Conservation (phyloP, 2,329 filamentous ascomycete genomes). For the Paraphaeosphaeria minitans region DNA sequence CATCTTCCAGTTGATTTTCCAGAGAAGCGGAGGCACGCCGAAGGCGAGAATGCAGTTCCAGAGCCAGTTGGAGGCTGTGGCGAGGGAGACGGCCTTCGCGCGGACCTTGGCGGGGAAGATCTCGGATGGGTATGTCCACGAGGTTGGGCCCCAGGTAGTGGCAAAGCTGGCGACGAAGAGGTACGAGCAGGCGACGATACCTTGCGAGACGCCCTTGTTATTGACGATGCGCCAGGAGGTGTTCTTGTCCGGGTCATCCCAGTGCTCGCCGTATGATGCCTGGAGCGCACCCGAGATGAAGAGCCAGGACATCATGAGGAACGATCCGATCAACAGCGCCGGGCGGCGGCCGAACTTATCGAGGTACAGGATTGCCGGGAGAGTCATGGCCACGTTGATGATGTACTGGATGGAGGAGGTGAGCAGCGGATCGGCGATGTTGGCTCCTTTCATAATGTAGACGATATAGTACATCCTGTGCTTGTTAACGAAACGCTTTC, state of each 20-base stretch:
- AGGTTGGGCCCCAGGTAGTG: constrained; percentile 47
- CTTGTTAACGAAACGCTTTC: neutral
- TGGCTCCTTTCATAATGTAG: constrained; percentile 64
- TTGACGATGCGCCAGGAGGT: constrained; percentile 64
- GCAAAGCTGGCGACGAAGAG: constrained; percentile 53
- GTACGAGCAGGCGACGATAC: constrained; percentile 53
- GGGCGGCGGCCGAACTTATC: constrained; percentile 65
- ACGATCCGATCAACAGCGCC: constrained; percentile 60
- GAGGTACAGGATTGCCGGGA: constrained; percentile 65
- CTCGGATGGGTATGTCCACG: constrained; percentile 47
- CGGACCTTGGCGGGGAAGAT: constrained; percentile 49
- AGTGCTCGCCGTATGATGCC: constrained; percentile 59
- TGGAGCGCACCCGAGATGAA: constrained; percentile 66
- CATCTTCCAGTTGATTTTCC: constrained; percentile 51
- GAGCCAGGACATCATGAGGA: constrained; percentile 64
- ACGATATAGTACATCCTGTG: constrained; percentile 61
- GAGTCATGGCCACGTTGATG: constrained; percentile 65
- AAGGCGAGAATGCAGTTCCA: constrained; percentile 50
- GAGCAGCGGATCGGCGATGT: constrained; percentile 62
- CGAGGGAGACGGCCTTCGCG: constrained; percentile 49
- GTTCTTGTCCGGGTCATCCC: constrained; percentile 41
- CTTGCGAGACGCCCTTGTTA: constrained; percentile 59
- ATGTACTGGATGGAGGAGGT: constrained; percentile 68
- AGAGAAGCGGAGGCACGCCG: constrained; percentile 48
- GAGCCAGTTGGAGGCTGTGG: constrained; percentile 47